These are phyloP conservation scores for Tetrapyrgos nigripes DNA, from an alignment of 1,284 basidiomycete species.

Conservation along the genomic window DNA sequence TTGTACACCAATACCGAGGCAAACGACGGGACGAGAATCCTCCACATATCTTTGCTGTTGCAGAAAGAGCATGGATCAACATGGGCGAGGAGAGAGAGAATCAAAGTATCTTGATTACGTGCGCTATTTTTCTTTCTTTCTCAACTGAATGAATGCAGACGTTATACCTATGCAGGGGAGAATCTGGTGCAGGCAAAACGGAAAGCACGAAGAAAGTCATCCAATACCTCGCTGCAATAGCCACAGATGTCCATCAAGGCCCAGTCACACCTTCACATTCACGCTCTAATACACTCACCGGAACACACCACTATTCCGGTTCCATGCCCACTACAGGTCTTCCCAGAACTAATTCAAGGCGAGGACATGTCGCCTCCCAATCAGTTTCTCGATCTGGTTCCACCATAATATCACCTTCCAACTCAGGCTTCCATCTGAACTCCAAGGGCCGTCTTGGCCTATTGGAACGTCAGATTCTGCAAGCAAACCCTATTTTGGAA, in stretches of 20 bases:
- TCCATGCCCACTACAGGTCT: conserved; percentile 65
- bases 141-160: background rate
- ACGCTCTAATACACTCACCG: conserved; percentile 58
- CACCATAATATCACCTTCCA: conserved; percentile 37
- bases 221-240: conserved; percentile 98
- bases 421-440: conserved; percentile 51
- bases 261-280: conserved; percentile 63
- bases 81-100: conserved; percentile 98
- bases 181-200: conserved; percentile 99
- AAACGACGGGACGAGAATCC: conserved; percentile 94
- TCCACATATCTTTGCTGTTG: conserved; percentile 97
- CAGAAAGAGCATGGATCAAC: conserved; percentile 97
- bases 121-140: conserved; percentile 37
- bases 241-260: conserved; percentile 73
- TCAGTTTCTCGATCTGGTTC: background rate
- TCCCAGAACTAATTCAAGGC: conserved; percentile 59
- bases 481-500: conserved; percentile 98
- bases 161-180: conserved; percentile 67
- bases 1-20: conserved; percentile 92
- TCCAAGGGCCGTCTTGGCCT: conserved; percentile 82
- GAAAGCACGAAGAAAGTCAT: conserved; percentile 99
- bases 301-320: conserved; percentile 48
- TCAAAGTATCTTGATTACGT: conserved; percentile 98
- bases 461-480: conserved; percentile 95
- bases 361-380: conserved; percentile 42